phyloP scores from a whole-genome alignment of 2,329 filamentous ascomycete species.

The Diplodia seriata region DNA sequence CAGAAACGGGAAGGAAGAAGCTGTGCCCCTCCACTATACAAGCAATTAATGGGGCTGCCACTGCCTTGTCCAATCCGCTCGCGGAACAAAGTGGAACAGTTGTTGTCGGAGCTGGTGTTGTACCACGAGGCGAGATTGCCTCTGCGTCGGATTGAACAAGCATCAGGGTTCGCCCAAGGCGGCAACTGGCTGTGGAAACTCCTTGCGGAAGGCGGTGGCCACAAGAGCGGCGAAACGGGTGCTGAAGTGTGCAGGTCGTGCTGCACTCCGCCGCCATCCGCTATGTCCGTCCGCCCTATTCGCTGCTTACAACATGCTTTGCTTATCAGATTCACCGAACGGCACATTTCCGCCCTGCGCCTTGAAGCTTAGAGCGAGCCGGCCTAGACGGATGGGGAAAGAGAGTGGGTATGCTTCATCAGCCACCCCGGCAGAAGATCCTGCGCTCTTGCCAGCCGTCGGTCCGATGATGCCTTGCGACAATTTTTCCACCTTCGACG shows the following conservation, averaged over 20 bases:
- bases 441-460: not conserved
- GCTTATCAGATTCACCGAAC: conserved; percentile 20
- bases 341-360: conserved; percentile 13
- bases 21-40: not conserved
- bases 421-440: conserved; percentile 18
- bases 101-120: conserved; percentile 5
- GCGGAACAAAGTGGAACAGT: conserved; percentile 13
- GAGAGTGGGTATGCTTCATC: conserved; percentile 11
- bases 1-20: not conserved
- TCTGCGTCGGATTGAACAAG: conserved; percentile 11
- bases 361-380: conserved; percentile 11
- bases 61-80: not conserved
- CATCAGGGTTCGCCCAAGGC: not conserved
- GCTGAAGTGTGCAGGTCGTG: not conserved
- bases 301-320: not conserved
- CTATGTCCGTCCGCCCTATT: not conserved
- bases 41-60: not conserved
- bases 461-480: conserved; percentile 22
- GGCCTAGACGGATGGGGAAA: conserved; percentile 11
- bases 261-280: not conserved
- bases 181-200: not conserved
- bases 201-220: not conserved
- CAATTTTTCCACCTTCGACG: conserved; percentile 14
- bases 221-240: not conserved
- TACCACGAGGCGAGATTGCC: conserved; percentile 19